Evolutionary conservation across 2,329 filamentous ascomycete genomes (phyloP).

Genomic region (Ascochyta clinopodiicola): DNA sequence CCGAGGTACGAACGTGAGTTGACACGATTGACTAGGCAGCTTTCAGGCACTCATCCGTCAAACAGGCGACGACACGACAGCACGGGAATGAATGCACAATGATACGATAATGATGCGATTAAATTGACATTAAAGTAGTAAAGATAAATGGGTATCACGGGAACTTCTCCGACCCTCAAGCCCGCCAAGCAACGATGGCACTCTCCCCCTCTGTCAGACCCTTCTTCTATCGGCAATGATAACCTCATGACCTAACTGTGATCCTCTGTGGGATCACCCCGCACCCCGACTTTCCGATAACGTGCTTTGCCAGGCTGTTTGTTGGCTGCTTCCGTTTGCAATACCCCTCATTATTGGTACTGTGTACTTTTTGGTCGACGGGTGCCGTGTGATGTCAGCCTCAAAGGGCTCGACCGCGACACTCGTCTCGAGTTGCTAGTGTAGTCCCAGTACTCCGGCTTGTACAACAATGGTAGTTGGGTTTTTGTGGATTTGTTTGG

Average conservation of each 20-base stretch:
- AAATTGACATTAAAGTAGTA: conserved; percentile 9
- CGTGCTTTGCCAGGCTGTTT: conserved; percentile 6
- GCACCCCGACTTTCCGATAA: conserved; percentile 12
- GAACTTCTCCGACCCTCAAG: conserved; percentile 1
- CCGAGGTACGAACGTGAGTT: background rate
- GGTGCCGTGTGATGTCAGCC: conserved; percentile 2
- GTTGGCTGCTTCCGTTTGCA: conserved; percentile 9
- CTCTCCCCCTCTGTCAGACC: background rate
- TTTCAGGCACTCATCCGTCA: background rate
- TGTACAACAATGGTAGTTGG: conserved; percentile 5
- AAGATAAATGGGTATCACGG: conserved; percentile 17
- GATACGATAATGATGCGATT: background rate
- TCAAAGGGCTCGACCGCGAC: background rate
- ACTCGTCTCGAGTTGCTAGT: conserved; percentile 9
- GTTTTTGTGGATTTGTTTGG: background rate
- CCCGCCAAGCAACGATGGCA: background rate
- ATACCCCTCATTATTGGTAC: conserved; percentile 5
- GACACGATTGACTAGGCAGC: background rate
- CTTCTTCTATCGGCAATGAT: conserved; percentile 8
- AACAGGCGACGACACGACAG: background rate
- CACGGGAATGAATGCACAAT: background rate
- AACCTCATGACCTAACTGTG: background rate
- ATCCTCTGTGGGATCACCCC: conserved; percentile 9
- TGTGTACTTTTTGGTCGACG: conserved; percentile 6
- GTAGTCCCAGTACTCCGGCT: conserved; percentile 12